Evolutionary conservation across 495 filamentous ascomycete species (phyloP).

Genomic region (Penicillium simplicissimum): DNA sequence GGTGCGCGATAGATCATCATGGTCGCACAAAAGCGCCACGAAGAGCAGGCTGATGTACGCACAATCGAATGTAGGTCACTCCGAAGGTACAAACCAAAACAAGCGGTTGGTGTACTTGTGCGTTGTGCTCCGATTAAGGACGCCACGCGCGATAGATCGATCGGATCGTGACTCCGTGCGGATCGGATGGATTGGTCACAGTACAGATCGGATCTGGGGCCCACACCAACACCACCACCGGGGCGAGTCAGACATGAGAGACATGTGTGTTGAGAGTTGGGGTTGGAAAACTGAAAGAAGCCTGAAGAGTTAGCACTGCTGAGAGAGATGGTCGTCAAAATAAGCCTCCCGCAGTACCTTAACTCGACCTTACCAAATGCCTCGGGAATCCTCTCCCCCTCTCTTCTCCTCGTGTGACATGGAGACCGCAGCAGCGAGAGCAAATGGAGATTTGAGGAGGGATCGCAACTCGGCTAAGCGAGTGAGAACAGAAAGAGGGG

Average conservation of each 20-base stretch:
- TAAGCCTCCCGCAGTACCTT: slow-evolving; percentile 4
- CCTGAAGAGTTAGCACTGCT: no score
- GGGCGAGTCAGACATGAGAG: background rate
- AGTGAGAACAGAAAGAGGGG: slow-evolving; percentile 14
- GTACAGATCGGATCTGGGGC: slow-evolving; percentile 12
- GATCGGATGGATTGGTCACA: slow-evolving; percentile 20
- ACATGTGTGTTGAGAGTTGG: background rate
- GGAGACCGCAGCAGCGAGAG: background rate
- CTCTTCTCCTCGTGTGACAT: background rate
- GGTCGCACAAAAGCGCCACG: slow-evolving; percentile 11
- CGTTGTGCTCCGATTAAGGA: background rate
- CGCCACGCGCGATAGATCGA: slow-evolving; percentile 12
- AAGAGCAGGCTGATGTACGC: background rate
- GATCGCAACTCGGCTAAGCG: slow-evolving; percentile 7
- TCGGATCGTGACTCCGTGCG: slow-evolving; percentile 10
- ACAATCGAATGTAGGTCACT: background rate
- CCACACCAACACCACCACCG: background rate
- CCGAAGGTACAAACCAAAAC: background rate
- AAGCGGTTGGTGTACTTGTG: background rate
- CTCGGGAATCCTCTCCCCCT: background rate
- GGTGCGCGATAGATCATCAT: background rate
- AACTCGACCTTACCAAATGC: slow-evolving; percentile 12
- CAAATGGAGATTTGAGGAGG: slow-evolving; percentile 39
- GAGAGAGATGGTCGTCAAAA: background rate
- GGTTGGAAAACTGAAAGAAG: background rate